Base-by-base conservation (phyloP, 2,329 filamentous ascomycete species). In the Lachnellula cervina region DNA sequence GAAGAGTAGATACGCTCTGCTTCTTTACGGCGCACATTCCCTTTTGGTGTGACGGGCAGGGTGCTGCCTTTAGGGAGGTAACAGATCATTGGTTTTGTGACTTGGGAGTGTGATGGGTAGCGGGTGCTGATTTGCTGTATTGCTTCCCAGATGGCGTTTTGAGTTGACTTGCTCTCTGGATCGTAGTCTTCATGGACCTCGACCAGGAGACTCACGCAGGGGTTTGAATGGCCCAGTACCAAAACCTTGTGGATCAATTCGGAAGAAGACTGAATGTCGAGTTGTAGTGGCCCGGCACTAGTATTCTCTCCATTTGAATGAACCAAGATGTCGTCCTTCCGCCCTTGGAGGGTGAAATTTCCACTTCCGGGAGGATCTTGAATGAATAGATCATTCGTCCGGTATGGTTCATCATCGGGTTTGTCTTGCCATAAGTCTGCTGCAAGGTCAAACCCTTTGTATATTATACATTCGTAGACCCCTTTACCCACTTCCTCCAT, bases 251-350 rank as follows among this genome's bases (percentile, higher is more conserved):
- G 51, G 34, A 69, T 66, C 14, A 60, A 38, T 52, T 62, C 62
- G 1, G 59, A 63, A 16, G 61, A 59, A 6, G 62, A 59, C 46
- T 65, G 64, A 35, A 68, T 66, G 35, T 68, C 66, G 17, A 69
- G 55, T 42, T 69, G 66, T 2, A 68, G 49, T 14, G 64, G 58
- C 1, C 60, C 62, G 11, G 68, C 68, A 44, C 56, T 65, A 2
- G 67, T 68, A 46, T 69, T 70, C 54, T 70, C 67, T n/a, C 67
- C 67, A 58, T 69, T 69, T 4, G 64, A 61, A 45, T 69, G 65
- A 13, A 68, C 62, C 14, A 70, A 55, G 32, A 70, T 64, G 52
- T 70, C 69, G 58, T 70, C 69, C 46, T 64, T 68, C 35, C 68
- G 57, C 7, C 69, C 69, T 54, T 66, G 62, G 4, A 70, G 54